A percentile compares a stretch with the other conserved stretches of the same genome.
phyloP scores from a whole-genome alignment of 2,329 filamentous ascomycete species.

The Phoma sp. region DNA sequence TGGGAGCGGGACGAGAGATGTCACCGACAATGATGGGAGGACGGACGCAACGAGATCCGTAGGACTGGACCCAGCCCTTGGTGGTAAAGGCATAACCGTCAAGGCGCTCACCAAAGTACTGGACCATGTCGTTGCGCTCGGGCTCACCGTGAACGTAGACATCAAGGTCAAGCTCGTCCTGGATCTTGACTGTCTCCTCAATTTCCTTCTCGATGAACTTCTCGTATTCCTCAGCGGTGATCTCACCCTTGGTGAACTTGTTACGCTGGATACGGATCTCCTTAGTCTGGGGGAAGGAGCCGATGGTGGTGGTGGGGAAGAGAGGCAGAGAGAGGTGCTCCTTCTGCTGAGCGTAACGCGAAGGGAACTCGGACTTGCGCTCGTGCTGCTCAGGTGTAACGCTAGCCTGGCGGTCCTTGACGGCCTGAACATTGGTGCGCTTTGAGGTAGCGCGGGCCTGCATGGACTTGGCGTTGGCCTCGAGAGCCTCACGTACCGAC shows the following conservation, averaged over 20 bases:
- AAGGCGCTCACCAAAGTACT: conserved; percentile 98
- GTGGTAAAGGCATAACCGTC: conserved; percentile 98
- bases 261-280: conserved; percentile 96
- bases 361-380: conserved; percentile 87
- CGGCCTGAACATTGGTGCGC: conserved; percentile 94
- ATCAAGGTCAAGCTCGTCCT: conserved; percentile 96
- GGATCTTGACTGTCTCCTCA: conserved; percentile 89
- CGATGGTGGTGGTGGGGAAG: conserved; percentile 99
- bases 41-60: conserved; percentile 97
- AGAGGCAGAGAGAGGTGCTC: conserved; percentile 90
- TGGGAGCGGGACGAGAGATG: conserved; percentile 92
- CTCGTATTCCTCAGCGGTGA: conserved; percentile 90
- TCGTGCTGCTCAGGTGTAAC: conserved; percentile 86
- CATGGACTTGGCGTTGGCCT: conserved; percentile 95
- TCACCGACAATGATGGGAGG: conserved; percentile 98
- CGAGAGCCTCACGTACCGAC: conserved; percentile 83
- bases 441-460: conserved; percentile 88
- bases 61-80: conserved; percentile 98
- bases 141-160: conserved; percentile 99
- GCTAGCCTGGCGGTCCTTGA: conserved; percentile 94
- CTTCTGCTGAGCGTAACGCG: conserved; percentile 86
- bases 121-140: conserved; percentile 99
- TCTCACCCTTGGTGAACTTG: conserved; percentile 99
- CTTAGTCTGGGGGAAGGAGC: conserved; percentile 99
- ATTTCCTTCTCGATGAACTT: conserved; percentile 99